phyloP scores from a whole-genome alignment of 2,329 filamentous ascomycete species.

The Colletotrichum chrysophilum region DNA sequence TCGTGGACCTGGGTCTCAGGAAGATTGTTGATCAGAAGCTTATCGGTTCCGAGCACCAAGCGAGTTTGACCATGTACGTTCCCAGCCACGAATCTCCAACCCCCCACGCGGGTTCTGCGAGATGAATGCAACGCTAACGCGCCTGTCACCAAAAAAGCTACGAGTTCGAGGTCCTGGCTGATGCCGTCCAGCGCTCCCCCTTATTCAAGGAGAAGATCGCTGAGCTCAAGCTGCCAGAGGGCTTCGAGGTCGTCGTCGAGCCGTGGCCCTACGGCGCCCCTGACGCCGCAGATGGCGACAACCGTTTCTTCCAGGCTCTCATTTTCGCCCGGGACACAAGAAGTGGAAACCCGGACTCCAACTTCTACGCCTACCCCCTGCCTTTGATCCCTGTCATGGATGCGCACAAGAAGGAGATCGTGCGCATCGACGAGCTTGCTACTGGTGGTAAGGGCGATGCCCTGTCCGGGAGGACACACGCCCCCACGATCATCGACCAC shows the following conservation, averaged over 20 bases:
- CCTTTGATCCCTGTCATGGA: conserved; percentile 50
- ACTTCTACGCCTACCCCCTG: conserved; percentile 55
- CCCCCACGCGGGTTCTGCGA: background rate
- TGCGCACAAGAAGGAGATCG: conserved; percentile 30
- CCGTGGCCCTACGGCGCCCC: conserved; percentile 40
- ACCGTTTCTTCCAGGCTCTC: conserved; percentile 36
- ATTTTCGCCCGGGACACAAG: conserved; percentile 35
- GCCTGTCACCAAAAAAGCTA: conserved; percentile 19
- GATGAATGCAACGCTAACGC: background rate
- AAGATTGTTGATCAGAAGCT: conserved; percentile 30
- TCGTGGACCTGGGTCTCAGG: conserved; percentile 34
- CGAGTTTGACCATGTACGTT: conserved; percentile 34
- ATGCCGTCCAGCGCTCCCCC: conserved; percentile 31
- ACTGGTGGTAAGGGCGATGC: conserved; percentile 35
- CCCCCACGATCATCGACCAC: conserved; percentile 30
- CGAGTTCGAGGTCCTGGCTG: conserved; percentile 40
- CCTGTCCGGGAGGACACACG: conserved; percentile 19
- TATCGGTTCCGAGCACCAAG: conserved; percentile 32
- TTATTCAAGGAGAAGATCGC: conserved; percentile 35
- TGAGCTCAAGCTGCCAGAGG: conserved; percentile 30
- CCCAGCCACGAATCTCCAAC: background rate
- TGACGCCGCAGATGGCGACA: conserved; percentile 32
- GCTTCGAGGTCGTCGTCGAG: conserved; percentile 48
- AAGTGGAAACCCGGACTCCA: conserved; percentile 44
- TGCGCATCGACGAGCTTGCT: conserved; percentile 38